Evolutionary conservation across 768 basidiomycete species (phyloP), one percentile per base, ranked within the genome.

Genomic region (Suillus discolor): DNA sequence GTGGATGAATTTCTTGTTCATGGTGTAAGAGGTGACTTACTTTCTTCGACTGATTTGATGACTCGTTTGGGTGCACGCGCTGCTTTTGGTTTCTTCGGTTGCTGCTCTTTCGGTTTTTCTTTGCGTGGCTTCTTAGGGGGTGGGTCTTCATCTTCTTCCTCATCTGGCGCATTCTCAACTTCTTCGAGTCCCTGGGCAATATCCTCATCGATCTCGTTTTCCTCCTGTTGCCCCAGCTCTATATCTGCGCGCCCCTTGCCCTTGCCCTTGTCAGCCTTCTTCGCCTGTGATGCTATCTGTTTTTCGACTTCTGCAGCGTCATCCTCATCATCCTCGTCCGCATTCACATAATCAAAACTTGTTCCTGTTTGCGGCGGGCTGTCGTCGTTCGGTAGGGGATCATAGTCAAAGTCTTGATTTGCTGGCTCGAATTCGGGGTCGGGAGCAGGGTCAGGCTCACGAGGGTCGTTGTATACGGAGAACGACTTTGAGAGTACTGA

Each of bases 101-200:
- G 75, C 69, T 67, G 75, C 74, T 16, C 77, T 74, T 65, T 72
- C 68, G 65, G 41, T 4, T 63, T 49, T 34, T 75, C 74, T n/a
- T 71, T 67, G 59, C 65, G 74, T n/a, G 57, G 11, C 36, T 76
- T 78, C 67, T 78, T 77, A 41, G 66, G 38, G 13, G 69, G 71
- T 3, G 75, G 77, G 18, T 42, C 66, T 31, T 42, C 28, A 45
- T 76, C 85, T 20, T 82, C 78, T 28, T 84, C 79, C 63, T 81
- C 89, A 69, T 87, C 87, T 1, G 85, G 84, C 53, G 81, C 84
- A 64, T 83, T 86, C 72, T 80, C 84, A 39, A 81, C 82, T 0
- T 75, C 80, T 60, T 82, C 83, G 7, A 83, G 66, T 20, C 79
- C 79, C 54, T 72, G 76, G n/a, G 74, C 74, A 34, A 82, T 79